Base-by-base conservation (phyloP, 495 filamentous ascomycete species). In the Lasiosphaeria ovina region DNA sequence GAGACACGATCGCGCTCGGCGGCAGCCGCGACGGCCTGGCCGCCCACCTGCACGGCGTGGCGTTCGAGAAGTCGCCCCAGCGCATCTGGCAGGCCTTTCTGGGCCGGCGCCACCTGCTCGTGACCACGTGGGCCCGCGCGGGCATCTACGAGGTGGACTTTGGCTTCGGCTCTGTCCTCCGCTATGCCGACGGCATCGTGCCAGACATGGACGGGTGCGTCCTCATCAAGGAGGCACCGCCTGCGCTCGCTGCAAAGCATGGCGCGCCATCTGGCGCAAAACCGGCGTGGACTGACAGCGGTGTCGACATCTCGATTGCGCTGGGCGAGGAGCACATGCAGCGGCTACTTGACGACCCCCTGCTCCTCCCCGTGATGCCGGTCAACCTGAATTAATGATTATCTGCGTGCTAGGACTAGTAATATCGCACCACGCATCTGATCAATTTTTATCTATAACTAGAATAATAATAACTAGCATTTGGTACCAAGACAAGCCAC, bases 61-160 rank as follows among this genome's bases (percentile, higher is more conserved):
- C 55, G 24, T 57, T 35, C 31, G 55, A 57, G 32, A 49, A 48
- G 31, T 48, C 42, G 24, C 55, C 55, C 4, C 55, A 57, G 55
- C 42, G 55, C 6, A 48, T 57, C 42, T 57, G 55, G 55, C 40
- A 57, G 42, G 55, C 10, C 6, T 57, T 57, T 36, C 32, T 57
- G 24, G 55, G 55, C 3, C 32, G 31, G 11, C 40, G 42, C 10
- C 55, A 57, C 24, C 48, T 49, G 4, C 10, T 57, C 9, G 55
- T 57, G 7, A 57, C 55, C 8, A 48, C 55, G 32, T 57, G 55
- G 55, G 45, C 55, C 1, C 40, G 55, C 31, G 31, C 42, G 9
- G 42, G 55, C 1, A 48, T 49, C 6, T 57, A 57, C 44, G 42
- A 48, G 45, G 31, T 57, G 5, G 55, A 57, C 11, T 57, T 57